These are phyloP conservation scores for Proliferodiscus dingleyae DNA, from an alignment of 2,329 filamentous ascomycete genomes.

Conservation along the genomic window DNA sequence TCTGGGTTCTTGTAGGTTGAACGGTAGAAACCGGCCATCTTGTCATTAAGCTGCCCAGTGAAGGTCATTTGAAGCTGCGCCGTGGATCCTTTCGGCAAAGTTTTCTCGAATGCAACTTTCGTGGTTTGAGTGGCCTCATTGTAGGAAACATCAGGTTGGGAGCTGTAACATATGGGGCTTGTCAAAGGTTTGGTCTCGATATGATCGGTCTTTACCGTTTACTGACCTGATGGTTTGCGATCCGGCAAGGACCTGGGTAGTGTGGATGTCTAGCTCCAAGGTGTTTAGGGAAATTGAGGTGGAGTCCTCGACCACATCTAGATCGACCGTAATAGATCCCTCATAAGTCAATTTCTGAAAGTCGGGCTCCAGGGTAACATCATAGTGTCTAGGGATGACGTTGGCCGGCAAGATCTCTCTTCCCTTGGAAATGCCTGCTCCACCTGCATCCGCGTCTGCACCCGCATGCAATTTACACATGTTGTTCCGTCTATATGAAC, in stretches of 20 bases:
- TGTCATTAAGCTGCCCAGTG: constrained; percentile 77
- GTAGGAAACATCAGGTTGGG: constrained; percentile 64
- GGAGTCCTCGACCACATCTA: constrained; percentile 81
- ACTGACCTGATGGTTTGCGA: constrained; percentile 47
- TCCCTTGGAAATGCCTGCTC: constrained; percentile 56
- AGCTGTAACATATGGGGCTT: constrained; percentile 40
- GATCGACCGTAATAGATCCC: constrained; percentile 77
- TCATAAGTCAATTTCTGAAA: constrained; percentile 84
- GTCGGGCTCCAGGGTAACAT: constrained; percentile 86
- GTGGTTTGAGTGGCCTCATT: constrained; percentile 77
- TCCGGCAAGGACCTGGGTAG: constrained; percentile 60
- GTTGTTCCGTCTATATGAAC: constrained; percentile 66
- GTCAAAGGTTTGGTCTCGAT: constrained; percentile 9
- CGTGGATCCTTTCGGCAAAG: constrained; percentile 68
- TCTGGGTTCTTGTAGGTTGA: constrained; percentile 84
- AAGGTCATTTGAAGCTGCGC: constrained; percentile 75
- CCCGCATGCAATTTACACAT: constrained; percentile 65
- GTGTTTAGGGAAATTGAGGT: constrained; percentile 84
- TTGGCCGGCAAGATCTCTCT: constrained; percentile 88
- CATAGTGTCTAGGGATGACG: constrained; percentile 87
- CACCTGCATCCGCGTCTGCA: constrained; percentile 48
- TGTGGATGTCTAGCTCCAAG: constrained; percentile 78
- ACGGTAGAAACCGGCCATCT: constrained; percentile 97
- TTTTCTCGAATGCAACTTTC: constrained; percentile 72
- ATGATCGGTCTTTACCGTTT: constrained; percentile 3